Percentiles rank a stretch among this genome's conserved stretches.
Conservation (phyloP, 805 yeast species). For the Pichia nanzhaoensis region DNA sequence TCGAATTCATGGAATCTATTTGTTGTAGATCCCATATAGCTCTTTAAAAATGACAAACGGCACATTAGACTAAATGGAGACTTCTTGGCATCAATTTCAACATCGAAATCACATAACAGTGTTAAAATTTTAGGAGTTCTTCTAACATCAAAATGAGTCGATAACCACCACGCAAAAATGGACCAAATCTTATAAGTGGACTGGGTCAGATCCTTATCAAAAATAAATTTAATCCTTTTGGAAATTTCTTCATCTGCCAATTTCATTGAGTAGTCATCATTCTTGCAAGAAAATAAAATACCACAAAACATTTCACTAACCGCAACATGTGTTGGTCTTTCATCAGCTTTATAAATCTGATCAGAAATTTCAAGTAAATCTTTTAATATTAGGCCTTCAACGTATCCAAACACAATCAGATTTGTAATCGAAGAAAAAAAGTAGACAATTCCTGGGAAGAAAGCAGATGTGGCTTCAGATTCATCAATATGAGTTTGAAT, state of each 20-base stretch:
- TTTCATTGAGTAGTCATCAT: conserved; percentile 23
- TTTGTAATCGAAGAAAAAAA: conserved; percentile 45
- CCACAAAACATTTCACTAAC: conserved; percentile 67
- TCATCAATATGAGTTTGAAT: conserved; percentile 52
- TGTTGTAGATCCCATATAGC: conserved; percentile 26
- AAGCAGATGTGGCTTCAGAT: conserved; percentile 61
- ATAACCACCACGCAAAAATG: conserved; percentile 68
- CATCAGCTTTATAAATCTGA: conserved; percentile 52
- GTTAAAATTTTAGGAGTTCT: conserved; percentile 49
- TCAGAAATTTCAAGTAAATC: conserved; percentile 48
- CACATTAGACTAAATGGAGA: conserved; percentile 63
- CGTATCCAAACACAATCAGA: conserved; percentile 40
- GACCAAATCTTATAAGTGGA: conserved; percentile 72
- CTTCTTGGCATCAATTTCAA: conserved; percentile 41
- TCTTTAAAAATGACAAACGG: conserved; percentile 47
- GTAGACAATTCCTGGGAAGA: conserved; percentile 59
- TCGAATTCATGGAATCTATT: conserved; percentile 45
- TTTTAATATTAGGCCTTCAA: conserved; percentile 36
- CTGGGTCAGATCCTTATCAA: conserved; percentile 59
- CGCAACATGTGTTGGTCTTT: conserved; percentile 70
- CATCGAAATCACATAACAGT: conserved; percentile 39
- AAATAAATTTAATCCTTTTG: conserved; percentile 37
- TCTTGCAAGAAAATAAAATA: conserved; percentile 45
- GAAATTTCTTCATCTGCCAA: conserved; percentile 42
- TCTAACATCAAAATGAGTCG: conserved; percentile 59